A percentile compares a stretch with the other conserved stretches of the same genome.
Conservation (phyloP, 805 yeast species). For the Ogataea populi-albae region DNA sequence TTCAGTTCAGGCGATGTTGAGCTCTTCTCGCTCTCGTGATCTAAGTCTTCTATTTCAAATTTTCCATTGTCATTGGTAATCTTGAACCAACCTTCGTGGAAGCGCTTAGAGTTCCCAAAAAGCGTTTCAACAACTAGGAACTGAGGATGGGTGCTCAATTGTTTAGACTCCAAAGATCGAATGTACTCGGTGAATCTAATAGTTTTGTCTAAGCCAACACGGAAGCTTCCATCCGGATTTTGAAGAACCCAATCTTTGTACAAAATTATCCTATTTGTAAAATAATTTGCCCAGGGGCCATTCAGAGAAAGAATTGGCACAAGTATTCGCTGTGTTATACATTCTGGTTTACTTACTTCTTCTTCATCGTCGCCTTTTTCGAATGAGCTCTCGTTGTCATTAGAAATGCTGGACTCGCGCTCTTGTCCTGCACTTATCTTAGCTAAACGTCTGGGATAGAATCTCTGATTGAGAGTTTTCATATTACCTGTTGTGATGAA, state of each 20-base stretch:
- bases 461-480: slow-evolving; percentile 26
- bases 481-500: slow-evolving; percentile 30
- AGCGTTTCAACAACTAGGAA: slow-evolving; percentile 17
- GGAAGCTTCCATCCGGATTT: slow-evolving; percentile 1
- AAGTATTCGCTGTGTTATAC: slow-evolving; percentile 29
- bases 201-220: slow-evolving; percentile 13
- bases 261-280: slow-evolving; percentile 28
- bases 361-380: slow-evolving; percentile 10
- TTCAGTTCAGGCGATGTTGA: neutral
- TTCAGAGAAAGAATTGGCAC: slow-evolving; percentile 31
- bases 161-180: slow-evolving; percentile 15
- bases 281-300: slow-evolving; percentile 26
- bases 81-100: slow-evolving; percentile 19
- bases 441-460: slow-evolving; percentile 12
- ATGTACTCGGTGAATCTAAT: slow-evolving; percentile 23
- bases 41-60: slow-evolving; percentile 13
- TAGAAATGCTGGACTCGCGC: neutral
- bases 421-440: neutral
- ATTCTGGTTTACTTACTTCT: slow-evolving; percentile 3
- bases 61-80: slow-evolving; percentile 10
- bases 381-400: neutral
- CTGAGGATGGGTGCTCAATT: slow-evolving; percentile 25
- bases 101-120: slow-evolving; percentile 12
- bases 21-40: slow-evolving; percentile 2
- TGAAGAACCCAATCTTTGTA: slow-evolving; percentile 31